Conservation (phyloP, 805 yeast species). For the Candida mattraensis region DNA sequence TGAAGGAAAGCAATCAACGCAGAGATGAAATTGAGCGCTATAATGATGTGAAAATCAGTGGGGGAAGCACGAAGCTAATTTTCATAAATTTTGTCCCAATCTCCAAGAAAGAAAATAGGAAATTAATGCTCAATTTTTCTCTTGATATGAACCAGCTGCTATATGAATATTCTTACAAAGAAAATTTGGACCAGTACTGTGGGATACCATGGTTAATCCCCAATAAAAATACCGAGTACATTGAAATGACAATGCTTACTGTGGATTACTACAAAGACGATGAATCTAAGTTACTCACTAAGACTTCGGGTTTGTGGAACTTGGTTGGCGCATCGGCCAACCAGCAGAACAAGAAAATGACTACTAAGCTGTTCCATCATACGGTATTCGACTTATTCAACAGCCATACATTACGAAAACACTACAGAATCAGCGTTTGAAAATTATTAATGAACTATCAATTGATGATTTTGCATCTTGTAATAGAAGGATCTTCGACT, state of each 20-base stretch:
- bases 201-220: slow-evolving; percentile 10
- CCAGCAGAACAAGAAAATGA: slow-evolving; percentile 19
- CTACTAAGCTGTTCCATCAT: slow-evolving; percentile 30
- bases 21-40: slow-evolving; percentile 22
- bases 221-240: slow-evolving; percentile 9
- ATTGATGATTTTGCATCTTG: slow-evolving; percentile 61
- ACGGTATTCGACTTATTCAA: slow-evolving; percentile 34
- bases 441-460: slow-evolving; percentile 11
- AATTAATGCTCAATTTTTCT: slow-evolving; percentile 22
- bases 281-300: slow-evolving; percentile 20
- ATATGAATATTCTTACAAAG: slow-evolving; percentile 22
- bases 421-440: slow-evolving; percentile 15
- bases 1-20: slow-evolving; percentile 31
- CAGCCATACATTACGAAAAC: slow-evolving; percentile 12
- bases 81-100: slow-evolving; percentile 33
- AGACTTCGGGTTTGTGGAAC: slow-evolving; percentile 1
- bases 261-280: slow-evolving; percentile 26
- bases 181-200: slow-evolving; percentile 11
- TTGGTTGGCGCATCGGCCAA: slow-evolving; percentile 2
- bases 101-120: slow-evolving; percentile 22
- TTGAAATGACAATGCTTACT: slow-evolving; percentile 30
- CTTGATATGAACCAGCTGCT: slow-evolving; percentile 21
- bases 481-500: slow-evolving; percentile 66
- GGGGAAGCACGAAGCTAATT: slow-evolving; percentile 32
- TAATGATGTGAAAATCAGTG: slow-evolving; percentile 21